phyloP scores from a whole-genome alignment of 2,329 filamentous ascomycete species.

The Salinomyces thailandicus region DNA sequence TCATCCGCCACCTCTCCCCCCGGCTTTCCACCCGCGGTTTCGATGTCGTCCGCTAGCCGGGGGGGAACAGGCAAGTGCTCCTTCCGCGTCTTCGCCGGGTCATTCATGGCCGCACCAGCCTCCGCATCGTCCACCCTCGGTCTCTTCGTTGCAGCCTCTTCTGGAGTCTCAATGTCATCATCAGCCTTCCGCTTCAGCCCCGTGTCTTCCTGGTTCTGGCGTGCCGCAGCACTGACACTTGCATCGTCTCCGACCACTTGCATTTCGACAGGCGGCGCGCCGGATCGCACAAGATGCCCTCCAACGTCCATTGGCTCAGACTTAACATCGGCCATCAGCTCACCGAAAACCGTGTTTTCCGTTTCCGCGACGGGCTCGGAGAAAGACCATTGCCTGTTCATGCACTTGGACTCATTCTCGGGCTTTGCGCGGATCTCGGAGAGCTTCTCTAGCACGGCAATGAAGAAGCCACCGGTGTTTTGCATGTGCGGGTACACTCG shows the following conservation, averaged over 20 bases:
- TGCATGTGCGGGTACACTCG: conserved; percentile 90
- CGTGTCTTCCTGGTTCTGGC: conserved; percentile 8
- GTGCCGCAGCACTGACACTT: conserved; percentile 8
- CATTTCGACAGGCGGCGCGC: background rate
- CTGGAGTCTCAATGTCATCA: conserved; percentile 23
- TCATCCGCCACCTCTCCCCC: conserved; percentile 7
- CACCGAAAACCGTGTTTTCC: conserved; percentile 21
- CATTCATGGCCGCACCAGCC: background rate
- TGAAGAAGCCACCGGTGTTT: conserved; percentile 96
- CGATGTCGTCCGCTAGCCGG: conserved; percentile 8
- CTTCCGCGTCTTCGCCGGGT: conserved; percentile 11
- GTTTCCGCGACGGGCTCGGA: conserved; percentile 13
- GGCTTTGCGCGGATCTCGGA: conserved; percentile 70
- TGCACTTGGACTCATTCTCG: conserved; percentile 47
- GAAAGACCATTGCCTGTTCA: conserved; percentile 23
- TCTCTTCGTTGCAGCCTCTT: conserved; percentile 29
- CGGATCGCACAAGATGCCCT: conserved; percentile 4
- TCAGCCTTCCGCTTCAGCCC: conserved; percentile 32
- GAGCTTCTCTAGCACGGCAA: conserved; percentile 86
- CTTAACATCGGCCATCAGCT: conserved; percentile 32
- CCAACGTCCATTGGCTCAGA: conserved; percentile 13
- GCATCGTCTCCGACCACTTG: conserved; percentile 1
- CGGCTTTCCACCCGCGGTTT: conserved; percentile 11
- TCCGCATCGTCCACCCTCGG: conserved; percentile 15
- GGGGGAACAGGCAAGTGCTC: conserved; percentile 18